Conservation (phyloP, 140 eudicot species). For the Anethum foeniculum region DNA sequence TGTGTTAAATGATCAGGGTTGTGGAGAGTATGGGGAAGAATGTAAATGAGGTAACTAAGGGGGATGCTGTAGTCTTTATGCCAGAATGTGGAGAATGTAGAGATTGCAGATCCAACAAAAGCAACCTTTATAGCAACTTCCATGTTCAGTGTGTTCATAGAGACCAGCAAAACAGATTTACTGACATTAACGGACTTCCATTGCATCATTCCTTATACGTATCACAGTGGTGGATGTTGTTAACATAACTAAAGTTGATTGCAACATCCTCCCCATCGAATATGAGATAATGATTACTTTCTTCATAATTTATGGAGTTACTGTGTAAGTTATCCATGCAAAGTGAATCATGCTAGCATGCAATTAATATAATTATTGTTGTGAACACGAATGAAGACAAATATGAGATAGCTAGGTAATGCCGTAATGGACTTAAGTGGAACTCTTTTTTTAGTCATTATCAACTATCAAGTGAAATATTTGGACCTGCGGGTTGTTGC, state of each 20-base stretch:
- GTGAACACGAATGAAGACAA: conserved; percentile 51
- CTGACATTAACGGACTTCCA: conserved; percentile 26
- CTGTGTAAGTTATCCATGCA: no score
- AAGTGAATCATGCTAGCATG: no score
- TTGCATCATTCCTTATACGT: conserved; percentile 26
- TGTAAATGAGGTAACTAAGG: conserved; percentile 23
- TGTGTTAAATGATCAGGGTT: not conserved
- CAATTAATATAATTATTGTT: conserved; percentile 53
- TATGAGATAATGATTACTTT: not conserved
- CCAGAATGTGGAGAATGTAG: conserved; percentile 27
- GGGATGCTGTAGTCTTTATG: conserved; percentile 22
- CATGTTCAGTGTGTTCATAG: conserved; percentile 21
- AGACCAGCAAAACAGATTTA: conserved; percentile 31
- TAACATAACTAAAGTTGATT: conserved; percentile 24
- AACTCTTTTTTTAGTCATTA: not conserved
- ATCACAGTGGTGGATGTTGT: not conserved
- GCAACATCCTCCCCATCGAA: conserved; percentile 18
- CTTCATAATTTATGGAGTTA: no score
- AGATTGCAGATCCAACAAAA: conserved; percentile 26
- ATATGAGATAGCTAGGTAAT: conserved; percentile 37
- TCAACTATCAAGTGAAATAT: no score
- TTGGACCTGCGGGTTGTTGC: not conserved
- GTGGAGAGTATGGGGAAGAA: conserved; percentile 24
- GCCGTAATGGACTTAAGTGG: not conserved
- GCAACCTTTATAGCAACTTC: conserved; percentile 26